These are phyloP conservation scores for Sclerotinia nivalis DNA, from an alignment of 2,329 filamentous ascomycete species.

Conservation along the genomic window DNA sequence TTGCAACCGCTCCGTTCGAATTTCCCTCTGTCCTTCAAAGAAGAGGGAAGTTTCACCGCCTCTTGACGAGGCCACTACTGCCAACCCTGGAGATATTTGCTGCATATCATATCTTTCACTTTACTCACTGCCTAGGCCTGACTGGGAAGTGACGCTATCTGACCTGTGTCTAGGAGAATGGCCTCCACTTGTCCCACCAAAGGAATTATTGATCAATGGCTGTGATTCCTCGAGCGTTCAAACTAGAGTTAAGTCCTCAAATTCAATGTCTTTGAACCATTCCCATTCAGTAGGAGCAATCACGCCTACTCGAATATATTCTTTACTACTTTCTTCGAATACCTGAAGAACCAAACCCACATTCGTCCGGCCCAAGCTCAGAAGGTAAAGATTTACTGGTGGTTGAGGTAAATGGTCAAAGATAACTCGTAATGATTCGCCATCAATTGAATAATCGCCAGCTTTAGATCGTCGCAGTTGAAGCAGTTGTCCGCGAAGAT, in stretches of 20 bases:
- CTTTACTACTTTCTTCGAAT: slow-evolving; percentile 3
- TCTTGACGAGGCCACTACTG: neutral
- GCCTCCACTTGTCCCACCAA: no score
- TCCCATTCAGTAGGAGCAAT: slow-evolving; percentile 20
- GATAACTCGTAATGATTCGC: neutral
- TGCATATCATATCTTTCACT: no score
- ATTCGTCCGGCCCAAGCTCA: slow-evolving; percentile 16
- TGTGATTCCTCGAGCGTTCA: neutral
- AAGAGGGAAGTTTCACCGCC: neutral
- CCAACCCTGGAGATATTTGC: neutral
- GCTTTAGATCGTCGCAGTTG: slow-evolving; percentile 10
- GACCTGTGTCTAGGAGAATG: neutral
- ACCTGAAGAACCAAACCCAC: slow-evolving; percentile 13
- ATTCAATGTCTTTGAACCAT: slow-evolving; percentile 15
- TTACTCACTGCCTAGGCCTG: neutral
- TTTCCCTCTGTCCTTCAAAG: neutral
- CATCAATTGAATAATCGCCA: slow-evolving; percentile 8
- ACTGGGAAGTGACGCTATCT: neutral
- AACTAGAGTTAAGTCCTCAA: slow-evolving; percentile 11
- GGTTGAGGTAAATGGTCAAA: slow-evolving; percentile 23
- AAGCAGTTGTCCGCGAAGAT: slow-evolving; percentile 6
- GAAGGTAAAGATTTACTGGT: slow-evolving; percentile 9
- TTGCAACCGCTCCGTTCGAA: neutral
- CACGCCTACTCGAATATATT: slow-evolving; percentile 14
- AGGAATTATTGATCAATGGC: neutral